Percentiles rank a stretch among this genome's conserved stretches.
Evolutionary conservation across 768 basidiomycete species (phyloP).

Genomic region (Russula lepida): DNA sequence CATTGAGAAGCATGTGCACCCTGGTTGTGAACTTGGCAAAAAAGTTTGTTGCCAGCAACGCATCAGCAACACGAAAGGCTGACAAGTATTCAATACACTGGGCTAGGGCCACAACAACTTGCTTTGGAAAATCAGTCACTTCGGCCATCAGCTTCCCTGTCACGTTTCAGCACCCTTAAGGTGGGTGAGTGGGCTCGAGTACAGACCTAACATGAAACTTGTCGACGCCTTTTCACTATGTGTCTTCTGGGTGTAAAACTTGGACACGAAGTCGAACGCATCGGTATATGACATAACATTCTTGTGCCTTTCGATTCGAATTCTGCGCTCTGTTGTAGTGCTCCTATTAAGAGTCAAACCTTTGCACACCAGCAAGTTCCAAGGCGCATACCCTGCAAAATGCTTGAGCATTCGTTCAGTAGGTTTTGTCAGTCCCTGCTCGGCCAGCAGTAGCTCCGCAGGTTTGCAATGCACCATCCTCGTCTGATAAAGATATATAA

Average conservation of each 20-base stretch:
- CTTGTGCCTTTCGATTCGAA: constrained; percentile 57
- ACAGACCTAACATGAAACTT: constrained; percentile 38
- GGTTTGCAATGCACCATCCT: constrained; percentile 80
- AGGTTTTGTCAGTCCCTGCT: constrained; percentile 48
- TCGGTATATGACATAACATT: constrained; percentile 50
- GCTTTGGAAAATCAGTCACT: constrained; percentile 57
- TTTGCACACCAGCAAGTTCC: not conserved
- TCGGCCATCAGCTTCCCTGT: constrained; percentile 55
- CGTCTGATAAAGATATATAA: constrained; percentile 43
- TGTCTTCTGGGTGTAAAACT: constrained; percentile 55
- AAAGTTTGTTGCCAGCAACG: constrained; percentile 66
- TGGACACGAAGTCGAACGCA: constrained; percentile 58
- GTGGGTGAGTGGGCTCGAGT: not conserved
- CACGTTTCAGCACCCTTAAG: not conserved
- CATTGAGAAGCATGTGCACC: constrained; percentile 80
- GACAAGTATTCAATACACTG: constrained; percentile 63
- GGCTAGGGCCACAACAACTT: constrained; percentile 64
- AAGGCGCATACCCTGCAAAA: constrained; percentile 47
- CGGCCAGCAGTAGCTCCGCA: constrained; percentile 66
- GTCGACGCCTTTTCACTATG: constrained; percentile 34
- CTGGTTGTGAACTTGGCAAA: constrained; percentile 71
- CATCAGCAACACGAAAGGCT: constrained; percentile 69
- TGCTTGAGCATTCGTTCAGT: constrained; percentile 72
- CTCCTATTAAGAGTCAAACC: constrained; percentile 16
- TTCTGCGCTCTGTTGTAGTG: constrained; percentile 29